Base-by-base conservation (phyloP, 441 rosid genomes). In the Populus hybrid region DNA sequence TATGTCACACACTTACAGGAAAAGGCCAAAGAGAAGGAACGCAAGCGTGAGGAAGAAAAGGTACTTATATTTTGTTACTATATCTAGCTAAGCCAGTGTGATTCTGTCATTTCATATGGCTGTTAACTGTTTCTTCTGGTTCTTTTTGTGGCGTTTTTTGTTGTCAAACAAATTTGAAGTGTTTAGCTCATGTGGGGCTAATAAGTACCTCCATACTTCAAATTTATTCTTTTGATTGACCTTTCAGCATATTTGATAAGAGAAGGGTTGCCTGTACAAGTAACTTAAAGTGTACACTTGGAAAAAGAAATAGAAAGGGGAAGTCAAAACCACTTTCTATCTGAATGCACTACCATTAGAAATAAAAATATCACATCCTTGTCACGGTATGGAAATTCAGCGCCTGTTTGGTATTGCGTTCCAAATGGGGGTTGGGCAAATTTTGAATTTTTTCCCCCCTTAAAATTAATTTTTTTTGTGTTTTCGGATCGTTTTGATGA, bases 1-100 rank as follows among this genome's bases (percentile, higher is more conserved):
- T 92, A 92, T 83, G 78, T 89, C 76, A 80, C 85, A 36, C 85
- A 89, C 81, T 84, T 97, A 77, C 91, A 83, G 76, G 98, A 96
- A 84, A 95, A 90, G 85, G 93, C 97, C 42, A 97, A 90, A 84
- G 98, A 97, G 78, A 97, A 95, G 84, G 99, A 93, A 76, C 95
- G 97, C 57, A 95, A 88, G 78, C 92, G 97, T 28, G 97, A 93
- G 84, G 98, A 97, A 82, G 99, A 94, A 79, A 97, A 95, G 98
- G 97, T 94, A 81, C 18, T 40, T 36, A 8, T 42, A 35, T 64
- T 24, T 74, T 69, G 7, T 67, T 14, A 32, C 12, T 42, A 32
- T 57, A 54, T 5, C 61, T 54, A 54, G 61, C 61, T 18, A 18
- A 54, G 61, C 61, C 2, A 7, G 61, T 54, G 61, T 18, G 61